phyloP scores from a whole-genome alignment of 2,329 filamentous ascomycete genomes.

The Alternaria triticina region DNA sequence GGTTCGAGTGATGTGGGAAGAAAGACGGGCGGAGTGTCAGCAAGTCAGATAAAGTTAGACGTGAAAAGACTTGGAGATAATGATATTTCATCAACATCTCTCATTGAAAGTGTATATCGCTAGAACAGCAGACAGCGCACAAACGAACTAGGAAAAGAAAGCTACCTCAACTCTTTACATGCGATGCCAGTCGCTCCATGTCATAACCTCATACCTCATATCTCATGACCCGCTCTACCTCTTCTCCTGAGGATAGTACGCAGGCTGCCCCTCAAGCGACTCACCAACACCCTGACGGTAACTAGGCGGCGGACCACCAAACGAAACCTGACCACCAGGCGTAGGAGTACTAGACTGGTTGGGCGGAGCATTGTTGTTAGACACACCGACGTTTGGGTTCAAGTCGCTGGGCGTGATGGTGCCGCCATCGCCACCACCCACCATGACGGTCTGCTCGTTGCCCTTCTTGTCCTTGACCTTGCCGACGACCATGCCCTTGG shows the following conservation, averaged over 20 bases:
- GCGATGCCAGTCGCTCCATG: background rate
- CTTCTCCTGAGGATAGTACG: slow-evolving; percentile 45
- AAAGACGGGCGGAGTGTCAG: background rate
- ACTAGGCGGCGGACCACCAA: slow-evolving; percentile 44
- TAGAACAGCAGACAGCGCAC: background rate
- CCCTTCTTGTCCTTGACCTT: slow-evolving; percentile 77
- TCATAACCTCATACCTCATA: slow-evolving; percentile 33
- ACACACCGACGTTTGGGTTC: slow-evolving; percentile 34
- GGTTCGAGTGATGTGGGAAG: background rate
- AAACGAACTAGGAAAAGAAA: background rate
- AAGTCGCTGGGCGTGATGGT: slow-evolving; percentile 49
- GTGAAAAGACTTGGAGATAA: background rate
- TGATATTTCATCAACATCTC: background rate
- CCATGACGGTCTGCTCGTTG: slow-evolving; percentile 68
- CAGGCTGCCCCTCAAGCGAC: slow-evolving; percentile 43
- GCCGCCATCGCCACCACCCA: slow-evolving; percentile 69
- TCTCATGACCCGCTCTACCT: slow-evolving; percentile 30
- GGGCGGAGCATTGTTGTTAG: slow-evolving; percentile 38
- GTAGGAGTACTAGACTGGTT: slow-evolving; percentile 27
- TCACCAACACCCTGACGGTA: slow-evolving; percentile 46
- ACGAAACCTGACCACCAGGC: slow-evolving; percentile 41
- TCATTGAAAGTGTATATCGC: background rate
- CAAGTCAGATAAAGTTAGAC: background rate
- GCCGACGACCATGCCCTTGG: slow-evolving; percentile 91
- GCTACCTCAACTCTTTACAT: background rate